These are phyloP conservation scores for Penicillium polonicum DNA, from an alignment of 2,329 filamentous ascomycete species.

Conservation along the genomic window DNA sequence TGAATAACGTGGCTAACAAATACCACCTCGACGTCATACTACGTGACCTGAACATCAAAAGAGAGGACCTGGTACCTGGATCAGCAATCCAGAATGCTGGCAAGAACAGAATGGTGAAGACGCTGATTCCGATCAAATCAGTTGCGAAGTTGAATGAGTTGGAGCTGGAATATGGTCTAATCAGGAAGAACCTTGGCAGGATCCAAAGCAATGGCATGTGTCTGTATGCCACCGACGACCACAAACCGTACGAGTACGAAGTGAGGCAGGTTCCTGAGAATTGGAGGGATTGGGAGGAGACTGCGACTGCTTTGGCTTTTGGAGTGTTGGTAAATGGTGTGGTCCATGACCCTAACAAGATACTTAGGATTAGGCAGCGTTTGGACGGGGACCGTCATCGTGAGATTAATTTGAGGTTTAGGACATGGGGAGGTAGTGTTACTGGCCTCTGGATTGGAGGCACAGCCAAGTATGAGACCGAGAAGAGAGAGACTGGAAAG, in stretches of 20 bases:
- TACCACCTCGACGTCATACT: neutral
- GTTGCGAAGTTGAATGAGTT: neutral
- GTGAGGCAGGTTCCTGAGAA: slow-evolving; percentile 13
- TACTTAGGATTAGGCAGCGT: slow-evolving; percentile 4
- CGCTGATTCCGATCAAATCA: slow-evolving; percentile 4
- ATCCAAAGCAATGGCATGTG: slow-evolving; percentile 11
- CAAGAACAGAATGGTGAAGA: slow-evolving; percentile 2
- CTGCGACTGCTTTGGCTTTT: slow-evolving; percentile 14
- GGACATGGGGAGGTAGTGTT: neutral
- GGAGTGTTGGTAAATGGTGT: neutral
- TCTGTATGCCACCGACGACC: slow-evolving; percentile 1
- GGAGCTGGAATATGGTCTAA: neutral
- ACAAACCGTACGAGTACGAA: slow-evolving; percentile 7
- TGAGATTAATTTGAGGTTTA: slow-evolving; percentile 8
- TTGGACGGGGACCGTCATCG: slow-evolving; percentile 1
- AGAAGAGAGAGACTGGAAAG: neutral
- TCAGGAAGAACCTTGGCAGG: slow-evolving; percentile 1
- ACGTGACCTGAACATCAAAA: neutral
- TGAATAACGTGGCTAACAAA: neutral
- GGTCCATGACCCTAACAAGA: neutral
- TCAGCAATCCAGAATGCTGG: slow-evolving; percentile 3
- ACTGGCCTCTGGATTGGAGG: slow-evolving; percentile 16
- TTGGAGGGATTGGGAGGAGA: slow-evolving; percentile 13
- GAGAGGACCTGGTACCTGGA: neutral
- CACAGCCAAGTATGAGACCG: neutral